Conservation (phyloP, 176 grass and related monocot genomes). For the Zizania latifolia region DNA sequence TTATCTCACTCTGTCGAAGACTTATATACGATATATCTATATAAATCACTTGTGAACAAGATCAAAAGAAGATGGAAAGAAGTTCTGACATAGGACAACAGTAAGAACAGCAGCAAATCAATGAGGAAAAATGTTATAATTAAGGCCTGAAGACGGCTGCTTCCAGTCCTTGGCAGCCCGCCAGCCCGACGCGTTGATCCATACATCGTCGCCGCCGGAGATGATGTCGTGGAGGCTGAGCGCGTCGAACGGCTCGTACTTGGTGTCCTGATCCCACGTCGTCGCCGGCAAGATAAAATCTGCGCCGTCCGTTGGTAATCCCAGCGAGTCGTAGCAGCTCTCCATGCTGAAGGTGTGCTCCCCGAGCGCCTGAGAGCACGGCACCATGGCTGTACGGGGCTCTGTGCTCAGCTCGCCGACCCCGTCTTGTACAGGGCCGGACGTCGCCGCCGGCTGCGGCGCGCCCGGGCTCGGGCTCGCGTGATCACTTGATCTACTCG, state of each 20-base stretch:
- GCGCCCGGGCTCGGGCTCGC: neutral
- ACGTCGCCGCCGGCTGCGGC: neutral
- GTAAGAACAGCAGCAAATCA: neutral
- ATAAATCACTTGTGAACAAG: conserved; percentile 31
- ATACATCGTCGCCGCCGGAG: conserved; percentile 21
- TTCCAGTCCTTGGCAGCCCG: conserved; percentile 46
- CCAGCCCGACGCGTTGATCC: conserved; percentile 35
- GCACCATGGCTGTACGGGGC: neutral
- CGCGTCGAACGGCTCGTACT: conserved; percentile 38
- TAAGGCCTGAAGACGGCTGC: conserved; percentile 41
- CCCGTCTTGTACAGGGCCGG: neutral
- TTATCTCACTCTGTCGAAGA: neutral
- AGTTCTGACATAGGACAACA: neutral
- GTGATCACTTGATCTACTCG: conserved; percentile 7
- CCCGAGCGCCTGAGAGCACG: neutral
- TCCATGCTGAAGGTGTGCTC: conserved; percentile 34
- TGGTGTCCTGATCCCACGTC: conserved; percentile 18
- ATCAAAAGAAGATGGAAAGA: neutral
- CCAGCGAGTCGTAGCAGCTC: conserved; percentile 45
- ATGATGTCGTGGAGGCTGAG: conserved; percentile 19
- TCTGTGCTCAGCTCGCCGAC: conserved; percentile 20
- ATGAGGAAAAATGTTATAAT: neutral
- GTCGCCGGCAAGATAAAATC: conserved; percentile 29
- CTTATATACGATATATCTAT: conserved; percentile 31
- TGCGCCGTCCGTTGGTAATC: conserved; percentile 14